Evolutionary conservation across 495 filamentous ascomycete genomes (phyloP).

Genomic region (Neurospora sublineolata): DNA sequence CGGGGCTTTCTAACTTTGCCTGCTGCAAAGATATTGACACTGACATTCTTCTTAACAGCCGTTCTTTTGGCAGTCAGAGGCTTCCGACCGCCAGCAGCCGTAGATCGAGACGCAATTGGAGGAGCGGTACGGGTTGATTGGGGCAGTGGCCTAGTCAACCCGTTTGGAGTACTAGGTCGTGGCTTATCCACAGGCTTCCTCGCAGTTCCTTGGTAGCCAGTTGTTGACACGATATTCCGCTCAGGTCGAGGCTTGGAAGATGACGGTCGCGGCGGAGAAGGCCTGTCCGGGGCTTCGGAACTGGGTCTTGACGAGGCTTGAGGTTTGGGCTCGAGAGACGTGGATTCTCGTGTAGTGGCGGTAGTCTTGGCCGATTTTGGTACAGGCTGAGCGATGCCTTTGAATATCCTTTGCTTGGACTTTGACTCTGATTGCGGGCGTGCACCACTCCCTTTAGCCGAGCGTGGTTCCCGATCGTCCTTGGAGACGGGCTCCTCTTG

Average conservation of each 20-base stretch:
- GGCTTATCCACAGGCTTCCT: conserved; percentile 6
- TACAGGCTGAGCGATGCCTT: not conserved
- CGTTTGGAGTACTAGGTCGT: not conserved
- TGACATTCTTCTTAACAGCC: not conserved
- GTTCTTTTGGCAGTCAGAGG: conserved; percentile 13
- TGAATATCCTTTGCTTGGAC: conserved; percentile 2
- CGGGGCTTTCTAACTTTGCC: conserved; percentile 15
- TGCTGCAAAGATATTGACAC: conserved; percentile 18
- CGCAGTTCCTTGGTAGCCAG: conserved; percentile 23
- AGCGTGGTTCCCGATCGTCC: not conserved
- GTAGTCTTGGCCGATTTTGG: not conserved
- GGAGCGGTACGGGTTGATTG: not conserved
- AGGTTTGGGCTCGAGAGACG: not conserved
- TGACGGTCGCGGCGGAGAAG: not conserved
- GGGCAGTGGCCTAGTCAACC: not conserved
- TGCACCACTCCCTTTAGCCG: not conserved
- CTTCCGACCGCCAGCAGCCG: not conserved
- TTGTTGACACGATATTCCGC: conserved; percentile 1
- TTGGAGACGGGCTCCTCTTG: not conserved
- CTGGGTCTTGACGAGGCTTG: not conserved
- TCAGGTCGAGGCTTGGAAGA: not conserved
- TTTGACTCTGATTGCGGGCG: not conserved
- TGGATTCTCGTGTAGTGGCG: not conserved
- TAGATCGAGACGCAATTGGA: not conserved
- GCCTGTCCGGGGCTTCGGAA: not conserved